Evolutionary conservation across 306 rosid species (phyloP), one percentile per base, ranked within the genome.

Genomic region (Medicago ruthenica): DNA sequence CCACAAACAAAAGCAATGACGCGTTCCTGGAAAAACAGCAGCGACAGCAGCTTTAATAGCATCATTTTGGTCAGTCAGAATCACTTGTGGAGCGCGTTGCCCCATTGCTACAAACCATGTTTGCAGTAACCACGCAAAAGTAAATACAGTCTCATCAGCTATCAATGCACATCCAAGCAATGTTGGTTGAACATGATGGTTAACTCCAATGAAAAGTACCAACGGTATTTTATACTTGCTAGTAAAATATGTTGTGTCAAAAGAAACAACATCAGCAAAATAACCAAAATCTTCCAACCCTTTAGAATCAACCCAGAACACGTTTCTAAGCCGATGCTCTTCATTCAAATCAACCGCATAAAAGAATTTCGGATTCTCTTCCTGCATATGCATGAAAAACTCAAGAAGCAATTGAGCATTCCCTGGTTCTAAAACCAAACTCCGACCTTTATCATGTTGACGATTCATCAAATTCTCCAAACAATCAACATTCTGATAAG

Each of bases 221-320:
- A 87, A 67, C 0, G 91, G 91, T 75, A 87, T 66, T 71, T 87
- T 87, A 80, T 82, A 87, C 79, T 85, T 85, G 85, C 77, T 77
- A 5, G 85, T 74, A 53, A 85, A 82, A 85, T 87, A 87, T 14
- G 91, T 82, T 78, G 88, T 87, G 85, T 87, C 91, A 54, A 87
- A 78, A 62, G 88, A 84, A 71, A 87, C 88, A 76, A 87, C 88
- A 82, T 87, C 91, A 45, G 83, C 12, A 80, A 84, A 87, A 77
- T 75, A 74, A 20, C 80, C 13, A 70, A 77, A 87, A 84, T 87
- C 88, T 66, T 87, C 91, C 80, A 80, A 72, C 70, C 91, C 88
- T 80, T 87, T 87, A 65, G 88, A 83, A 77, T 87, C 91, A 81
- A 87, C 91, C 91, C 91, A 87, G 31, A 87, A 87, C 70, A 87